Conservation (phyloP, 179 eudicot species). For the Heliamphora pulchella region DNA sequence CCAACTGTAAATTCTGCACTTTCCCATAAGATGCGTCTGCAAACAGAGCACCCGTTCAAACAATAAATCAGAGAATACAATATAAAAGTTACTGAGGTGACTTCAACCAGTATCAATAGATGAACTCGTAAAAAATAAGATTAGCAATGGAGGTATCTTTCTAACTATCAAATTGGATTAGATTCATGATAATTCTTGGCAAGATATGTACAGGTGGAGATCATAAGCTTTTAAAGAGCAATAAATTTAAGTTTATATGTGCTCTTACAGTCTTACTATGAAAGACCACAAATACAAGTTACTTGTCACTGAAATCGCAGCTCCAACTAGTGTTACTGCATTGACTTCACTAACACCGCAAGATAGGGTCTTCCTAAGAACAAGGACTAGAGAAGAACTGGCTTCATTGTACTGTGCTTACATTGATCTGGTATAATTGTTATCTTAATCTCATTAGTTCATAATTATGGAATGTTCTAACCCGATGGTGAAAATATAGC, state of each 20-base stretch:
- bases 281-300: background rate
- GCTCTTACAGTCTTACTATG: background rate
- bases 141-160: background rate
- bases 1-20: slow-evolving; percentile 29
- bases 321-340: background rate
- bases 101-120: slow-evolving; percentile 2
- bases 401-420: background rate
- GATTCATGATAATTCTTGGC: background rate
- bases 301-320: slow-evolving; percentile 1
- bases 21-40: slow-evolving; percentile 52
- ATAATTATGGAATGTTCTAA: background rate
- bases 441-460: background rate
- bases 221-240: background rate
- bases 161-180: background rate
- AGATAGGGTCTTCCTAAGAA: background rate
- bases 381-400: background rate
- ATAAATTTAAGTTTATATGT: background rate
- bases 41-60: slow-evolving; percentile 26
- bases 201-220: background rate
- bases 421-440: background rate
- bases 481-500: background rate
- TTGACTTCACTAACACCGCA: background rate
- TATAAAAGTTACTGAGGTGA: slow-evolving; percentile 8
- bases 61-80: slow-evolving; percentile 16
- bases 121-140: background rate